Base-by-base conservation (phyloP, 345 rosid species). In the Erodium maritimum region DNA sequence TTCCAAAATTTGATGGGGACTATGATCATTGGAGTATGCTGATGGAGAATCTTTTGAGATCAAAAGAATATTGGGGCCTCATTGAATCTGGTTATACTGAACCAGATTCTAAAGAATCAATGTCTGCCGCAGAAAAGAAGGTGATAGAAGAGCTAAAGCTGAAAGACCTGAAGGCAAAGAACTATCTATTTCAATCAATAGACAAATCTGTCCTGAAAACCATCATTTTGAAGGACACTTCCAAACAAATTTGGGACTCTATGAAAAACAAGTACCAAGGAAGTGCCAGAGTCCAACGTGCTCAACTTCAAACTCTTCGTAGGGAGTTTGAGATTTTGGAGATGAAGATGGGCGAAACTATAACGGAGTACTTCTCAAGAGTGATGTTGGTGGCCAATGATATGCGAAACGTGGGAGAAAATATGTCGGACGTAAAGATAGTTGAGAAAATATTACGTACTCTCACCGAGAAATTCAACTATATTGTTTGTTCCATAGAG, bases 231-330 rank as follows among this genome's bases (percentile, higher is more conserved):
- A 64, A 64, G 23, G 21, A 23, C 24, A n/a, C n/a, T n/a, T n/a
- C n/a, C n/a, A n/a, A n/a, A n/a, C n/a, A n/a, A n/a, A 64, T 64
- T 10, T 64, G 19, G 56, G 61, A 56, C 19, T 64, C 56, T 7
- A 21, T 64, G 56, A 64, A 50, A 48, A 19, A 45, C 5, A 56
- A 64, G 21, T 64, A 56, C 23, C 55, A 64, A 10, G 51, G 61
- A 13, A 19, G 13, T 4, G 21, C 55, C 16, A 21, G 57, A 21
- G 63, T 21, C 9, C 46, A 60, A 55, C 19, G 9, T 13, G 20
- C 37, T 10, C 55, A 60, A 14, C 19, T 60, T 20, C 19, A 60
- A 46, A 21, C 33, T 4, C 10, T 61, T 0, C 18, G 57, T 14
- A 52, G 11, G 10, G 57, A 61, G 20, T 61, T 52, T 18, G 55